Base-by-base conservation (phyloP, 345 rosid species). In the Gynandropsis gynandra region DNA sequence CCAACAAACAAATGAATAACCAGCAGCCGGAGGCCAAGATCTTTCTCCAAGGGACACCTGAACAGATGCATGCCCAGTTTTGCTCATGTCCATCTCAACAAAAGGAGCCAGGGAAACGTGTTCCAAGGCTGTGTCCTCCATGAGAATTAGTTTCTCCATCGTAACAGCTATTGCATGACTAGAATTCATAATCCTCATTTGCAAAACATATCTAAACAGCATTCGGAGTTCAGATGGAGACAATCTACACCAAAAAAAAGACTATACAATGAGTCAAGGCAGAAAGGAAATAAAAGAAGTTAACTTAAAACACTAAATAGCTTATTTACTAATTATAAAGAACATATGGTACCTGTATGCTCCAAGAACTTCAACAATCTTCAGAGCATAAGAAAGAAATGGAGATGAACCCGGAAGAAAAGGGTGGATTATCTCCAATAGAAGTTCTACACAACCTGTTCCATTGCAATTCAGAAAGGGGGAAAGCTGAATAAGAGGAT, bases 1-100 rank as follows among this genome's bases (percentile, higher is more conserved):
- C 99, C 99, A 93, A 61, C 99, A 88, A 56, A 74, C 87, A 73
- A 93, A 93, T 47, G 99, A 93, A 83, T 93, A 93, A 39, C 99
- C 99, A 63, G 95, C 99, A 47, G 97, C 95, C 67, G 97, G 99
- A 63, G 99, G 99, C 99, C 99, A 93, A 48, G 99, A 88, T 77
- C 99, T 81, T 73, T 88, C 99, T 63, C 99, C 99, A 20, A 93
- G 70, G 56, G 99, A 85, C 48, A 85, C 99, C 78, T 88, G 95
- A 65, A 93, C 67, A 59, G 99, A 83, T 71, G 97, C 97, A 71
- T 88, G 92, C 31, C 99, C 99, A 59, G 79, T 64, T 76, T 82
- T 93, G 67, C 84, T 83, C 97, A 88, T 85, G 67, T 85, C 89
- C 97, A 93, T 78, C 83, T 80, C 94, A 55, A 81, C 83, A 72